Evolutionary conservation across 2,329 filamentous ascomycete genomes (phyloP).

Genomic region (Sarocladium brachiariae): DNA sequence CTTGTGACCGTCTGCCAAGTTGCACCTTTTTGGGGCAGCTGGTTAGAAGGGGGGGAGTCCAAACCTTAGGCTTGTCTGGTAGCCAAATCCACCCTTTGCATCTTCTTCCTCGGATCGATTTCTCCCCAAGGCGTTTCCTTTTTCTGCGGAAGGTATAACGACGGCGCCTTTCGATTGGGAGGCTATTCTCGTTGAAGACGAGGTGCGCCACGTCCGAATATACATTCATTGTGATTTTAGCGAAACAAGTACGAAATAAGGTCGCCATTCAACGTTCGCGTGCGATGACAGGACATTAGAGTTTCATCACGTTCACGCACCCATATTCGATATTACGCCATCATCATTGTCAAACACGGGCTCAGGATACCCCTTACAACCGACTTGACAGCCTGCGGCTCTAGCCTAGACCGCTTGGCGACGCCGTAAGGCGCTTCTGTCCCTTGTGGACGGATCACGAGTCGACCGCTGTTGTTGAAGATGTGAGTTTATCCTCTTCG

Average conservation of each 20-base stretch:
- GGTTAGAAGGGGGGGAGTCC: neutral
- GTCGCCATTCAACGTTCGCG: neutral
- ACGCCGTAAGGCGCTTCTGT: neutral
- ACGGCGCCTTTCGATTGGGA: slow-evolving; percentile 1
- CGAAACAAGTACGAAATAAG: neutral
- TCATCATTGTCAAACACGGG: neutral
- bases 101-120: slow-evolving; percentile 4
- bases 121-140: neutral
- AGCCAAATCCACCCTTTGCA: slow-evolving; percentile 9
- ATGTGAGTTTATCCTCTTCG: neutral
- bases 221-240: neutral
- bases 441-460: neutral
- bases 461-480: neutral
- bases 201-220: neutral
- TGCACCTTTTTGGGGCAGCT: neutral
- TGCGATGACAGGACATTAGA: neutral
- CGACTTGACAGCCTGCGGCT: neutral
- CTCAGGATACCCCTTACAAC: neutral
- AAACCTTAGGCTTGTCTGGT: neutral
- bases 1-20: slow-evolving; percentile 1
- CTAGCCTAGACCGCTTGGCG: slow-evolving; percentile 7
- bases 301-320: neutral
- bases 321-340: neutral
- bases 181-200: neutral
- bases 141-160: neutral